phyloP scores from a whole-genome alignment of 2,329 filamentous ascomycete genomes.

The Colletotrichum ledebouriae region DNA sequence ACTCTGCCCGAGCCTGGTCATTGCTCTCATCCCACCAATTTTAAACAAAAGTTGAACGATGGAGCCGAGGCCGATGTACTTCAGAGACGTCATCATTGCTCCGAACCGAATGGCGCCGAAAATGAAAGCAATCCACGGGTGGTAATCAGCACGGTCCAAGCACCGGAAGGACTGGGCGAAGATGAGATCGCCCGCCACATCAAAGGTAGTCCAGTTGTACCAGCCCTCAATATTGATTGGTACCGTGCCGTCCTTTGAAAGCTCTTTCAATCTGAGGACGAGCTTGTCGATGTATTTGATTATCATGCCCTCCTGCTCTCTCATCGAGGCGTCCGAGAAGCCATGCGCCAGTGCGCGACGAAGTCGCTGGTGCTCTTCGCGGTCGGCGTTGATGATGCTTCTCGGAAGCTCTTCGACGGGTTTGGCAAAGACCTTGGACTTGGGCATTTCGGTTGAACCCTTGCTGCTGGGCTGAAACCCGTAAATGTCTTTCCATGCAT shows the following conservation, averaged over 20 bases:
- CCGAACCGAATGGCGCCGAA: conserved; percentile 36
- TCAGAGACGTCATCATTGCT: conserved; percentile 19
- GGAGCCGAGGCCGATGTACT: conserved; percentile 11
- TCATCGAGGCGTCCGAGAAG: conserved; percentile 50
- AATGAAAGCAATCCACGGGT: conserved; percentile 47
- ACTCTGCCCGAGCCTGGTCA: background rate
- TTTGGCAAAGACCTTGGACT: conserved; percentile 8
- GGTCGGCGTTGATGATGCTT: conserved; percentile 32
- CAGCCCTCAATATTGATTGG: conserved; percentile 23
- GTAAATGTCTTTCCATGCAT: conserved; percentile 58
- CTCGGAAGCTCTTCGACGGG: background rate
- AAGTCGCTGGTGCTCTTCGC: conserved; percentile 43
- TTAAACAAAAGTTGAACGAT: conserved; percentile 13
- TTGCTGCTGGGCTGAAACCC: conserved; percentile 41
- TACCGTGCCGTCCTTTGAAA: background rate
- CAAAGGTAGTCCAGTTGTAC: conserved; percentile 33
- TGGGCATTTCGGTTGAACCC: conserved; percentile 20
- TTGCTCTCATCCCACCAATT: conserved; percentile 20
- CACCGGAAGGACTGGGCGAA: conserved; percentile 50
- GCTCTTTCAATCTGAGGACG: background rate
- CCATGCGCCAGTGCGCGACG: conserved; percentile 48
- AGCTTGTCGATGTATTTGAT: conserved; percentile 47
- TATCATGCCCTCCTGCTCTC: conserved; percentile 49
- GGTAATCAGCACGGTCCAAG: conserved; percentile 44
- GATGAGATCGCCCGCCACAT: conserved; percentile 46